Conservation (phyloP, 2,329 filamentous ascomycete genomes). For the Alternaria dauci region DNA sequence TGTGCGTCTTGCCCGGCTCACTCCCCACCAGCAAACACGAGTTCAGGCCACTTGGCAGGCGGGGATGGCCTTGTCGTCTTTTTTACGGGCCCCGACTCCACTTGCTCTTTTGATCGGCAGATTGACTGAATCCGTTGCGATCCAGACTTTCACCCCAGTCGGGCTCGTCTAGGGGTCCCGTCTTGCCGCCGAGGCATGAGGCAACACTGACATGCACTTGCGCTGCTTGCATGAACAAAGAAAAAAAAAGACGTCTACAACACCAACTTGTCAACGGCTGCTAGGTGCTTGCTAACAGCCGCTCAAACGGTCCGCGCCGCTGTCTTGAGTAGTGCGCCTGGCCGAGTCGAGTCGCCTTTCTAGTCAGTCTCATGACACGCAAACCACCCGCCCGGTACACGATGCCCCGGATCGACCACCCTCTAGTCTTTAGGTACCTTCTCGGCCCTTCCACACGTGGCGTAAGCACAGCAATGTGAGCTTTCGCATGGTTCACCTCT, state of each 20-base stretch:
- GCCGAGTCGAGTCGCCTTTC: background rate
- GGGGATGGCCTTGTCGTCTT: slow-evolving; percentile 15
- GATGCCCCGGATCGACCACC: background rate
- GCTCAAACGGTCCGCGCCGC: slow-evolving; percentile 28
- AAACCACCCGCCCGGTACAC: background rate
- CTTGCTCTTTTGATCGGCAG: slow-evolving; percentile 3
- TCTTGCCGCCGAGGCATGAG: background rate
- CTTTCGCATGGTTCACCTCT: background rate
- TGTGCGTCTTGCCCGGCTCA: background rate
- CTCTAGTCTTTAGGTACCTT: background rate
- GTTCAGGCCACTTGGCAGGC: slow-evolving; percentile 13
- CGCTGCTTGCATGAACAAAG: background rate
- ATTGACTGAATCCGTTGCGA: slow-evolving; percentile 1
- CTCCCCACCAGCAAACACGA: slow-evolving; percentile 2
- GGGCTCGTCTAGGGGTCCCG: background rate
- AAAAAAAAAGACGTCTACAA: background rate
- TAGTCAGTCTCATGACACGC: background rate
- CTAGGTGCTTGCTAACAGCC: slow-evolving; percentile 10
- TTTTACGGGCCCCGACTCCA: background rate
- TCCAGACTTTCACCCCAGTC: slow-evolving; percentile 3
- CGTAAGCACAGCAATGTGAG: slow-evolving; percentile 1
- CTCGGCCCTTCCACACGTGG: slow-evolving; percentile 13
- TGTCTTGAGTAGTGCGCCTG: slow-evolving; percentile 12
- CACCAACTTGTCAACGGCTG: slow-evolving; percentile 7
- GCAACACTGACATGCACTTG: background rate